These are phyloP conservation scores for Aspergillus aculeatinus DNA, from an alignment of 2,329 filamentous ascomycete species.

Conservation along the genomic window DNA sequence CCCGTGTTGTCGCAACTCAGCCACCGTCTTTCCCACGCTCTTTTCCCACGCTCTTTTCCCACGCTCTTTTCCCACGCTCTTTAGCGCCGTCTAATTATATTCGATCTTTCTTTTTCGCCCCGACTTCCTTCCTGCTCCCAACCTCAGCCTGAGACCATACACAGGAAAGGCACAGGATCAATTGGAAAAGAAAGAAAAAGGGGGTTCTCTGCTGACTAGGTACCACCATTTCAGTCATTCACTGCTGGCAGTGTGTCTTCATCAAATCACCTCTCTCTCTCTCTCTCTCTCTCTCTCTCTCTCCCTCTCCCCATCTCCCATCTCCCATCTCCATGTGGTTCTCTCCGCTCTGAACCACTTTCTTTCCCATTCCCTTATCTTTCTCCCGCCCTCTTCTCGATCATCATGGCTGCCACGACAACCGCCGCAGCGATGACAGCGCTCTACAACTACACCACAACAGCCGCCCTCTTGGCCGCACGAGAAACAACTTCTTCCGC, in stretches of 20 bases:
- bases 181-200: background rate
- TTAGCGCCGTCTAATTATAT: constrained; percentile 6
- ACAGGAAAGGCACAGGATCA: background rate
- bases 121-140: background rate
- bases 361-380: background rate
- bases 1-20: background rate
- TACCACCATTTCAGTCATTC: background rate
- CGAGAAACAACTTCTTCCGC: background rate
- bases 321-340: background rate
- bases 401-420: background rate
- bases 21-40: background rate
- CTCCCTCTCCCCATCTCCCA: no score
- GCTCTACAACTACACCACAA: constrained; percentile 18
- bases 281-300: no score
- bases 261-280: background rate
- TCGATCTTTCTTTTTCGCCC: constrained; percentile 14
- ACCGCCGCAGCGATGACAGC: background rate
- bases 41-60: background rate
- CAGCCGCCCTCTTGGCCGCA: constrained; percentile 34
- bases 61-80: background rate
- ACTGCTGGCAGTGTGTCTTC: background rate
- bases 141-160: background rate
- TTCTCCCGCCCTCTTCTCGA: background rate
- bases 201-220: background rate
- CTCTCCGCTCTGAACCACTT: background rate